Percentiles rank a stretch among this genome's conserved stretches.
phyloP scores from a whole-genome alignment of 108 stramenopile genomes.

The Epipyxis sp. region DNA sequence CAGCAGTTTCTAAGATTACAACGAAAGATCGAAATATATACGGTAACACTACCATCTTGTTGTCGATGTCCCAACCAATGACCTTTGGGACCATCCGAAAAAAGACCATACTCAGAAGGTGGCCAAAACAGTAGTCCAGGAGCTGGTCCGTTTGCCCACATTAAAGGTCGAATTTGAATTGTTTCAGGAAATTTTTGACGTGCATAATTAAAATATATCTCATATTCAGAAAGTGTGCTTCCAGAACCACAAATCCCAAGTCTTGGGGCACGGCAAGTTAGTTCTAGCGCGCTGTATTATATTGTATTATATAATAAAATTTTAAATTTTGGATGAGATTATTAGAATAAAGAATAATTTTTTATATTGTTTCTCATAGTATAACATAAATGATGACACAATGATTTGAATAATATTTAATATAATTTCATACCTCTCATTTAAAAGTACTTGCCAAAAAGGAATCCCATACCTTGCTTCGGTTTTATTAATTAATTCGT shows the following conservation, averaged over 20 bases:
- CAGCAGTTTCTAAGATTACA: background rate
- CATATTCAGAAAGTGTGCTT: background rate
- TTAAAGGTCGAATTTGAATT: background rate
- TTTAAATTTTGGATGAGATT: no score
- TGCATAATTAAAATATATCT: conserved; percentile 20
- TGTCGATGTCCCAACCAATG: conserved; percentile 3
- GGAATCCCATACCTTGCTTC: background rate
- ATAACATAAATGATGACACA: no score
- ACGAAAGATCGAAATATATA: background rate
- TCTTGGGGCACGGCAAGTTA: background rate
- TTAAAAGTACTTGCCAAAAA: conserved; percentile 21
- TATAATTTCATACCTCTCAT: no score
- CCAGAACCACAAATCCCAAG: background rate
- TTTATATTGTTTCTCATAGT: no score
- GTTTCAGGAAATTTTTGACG: background rate
- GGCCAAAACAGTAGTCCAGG: background rate
- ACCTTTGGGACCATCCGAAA: background rate
- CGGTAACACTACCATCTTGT: background rate
- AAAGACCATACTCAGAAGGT: background rate
- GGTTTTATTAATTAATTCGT: background rate
- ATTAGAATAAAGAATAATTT: no score
- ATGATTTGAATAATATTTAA: no score
- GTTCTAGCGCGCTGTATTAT: background rate
- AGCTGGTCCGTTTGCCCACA: conserved; percentile 7
- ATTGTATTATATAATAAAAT: no score